Conservation (phyloP, 2,329 filamentous ascomycete species). For the Phyllosticta capitalensis region DNA sequence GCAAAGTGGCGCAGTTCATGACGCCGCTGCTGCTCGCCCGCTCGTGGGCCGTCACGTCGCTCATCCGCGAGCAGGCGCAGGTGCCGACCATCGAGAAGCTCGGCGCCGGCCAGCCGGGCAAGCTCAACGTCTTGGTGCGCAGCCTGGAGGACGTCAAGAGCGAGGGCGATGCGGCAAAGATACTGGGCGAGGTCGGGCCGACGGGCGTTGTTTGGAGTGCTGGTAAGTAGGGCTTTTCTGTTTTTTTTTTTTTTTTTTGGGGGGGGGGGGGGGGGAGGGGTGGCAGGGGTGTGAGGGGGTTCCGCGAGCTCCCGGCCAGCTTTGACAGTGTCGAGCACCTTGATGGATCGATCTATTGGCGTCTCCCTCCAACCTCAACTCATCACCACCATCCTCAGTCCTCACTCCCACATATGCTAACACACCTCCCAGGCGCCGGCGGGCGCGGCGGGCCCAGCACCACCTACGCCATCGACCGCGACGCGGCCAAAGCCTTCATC, state of each 20-base stretch:
- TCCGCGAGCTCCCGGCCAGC: too few relatives aligned
- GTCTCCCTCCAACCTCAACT: not conserved
- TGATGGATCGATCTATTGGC: not conserved
- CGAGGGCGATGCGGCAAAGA: conserved; percentile 49
- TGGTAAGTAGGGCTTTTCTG: conserved; percentile 35
- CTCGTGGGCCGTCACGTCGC: conserved; percentile 67
- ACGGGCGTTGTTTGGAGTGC: conserved; percentile 63
- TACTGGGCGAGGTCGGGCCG: conserved; percentile 52
- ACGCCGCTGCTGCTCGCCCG: conserved; percentile 67
- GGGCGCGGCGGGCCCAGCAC: conserved; percentile 43
- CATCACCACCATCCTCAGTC: not conserved
- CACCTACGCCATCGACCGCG: conserved; percentile 44
- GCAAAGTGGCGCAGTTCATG: conserved; percentile 64
- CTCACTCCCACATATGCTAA: not conserved
- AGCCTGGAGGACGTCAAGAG: conserved; percentile 63
- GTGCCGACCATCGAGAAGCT: conserved; percentile 53
- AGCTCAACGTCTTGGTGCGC: conserved; percentile 58
- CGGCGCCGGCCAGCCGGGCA: conserved; percentile 49
- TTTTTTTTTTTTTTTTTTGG: not conserved
- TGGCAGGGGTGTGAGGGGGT: too few relatives aligned
- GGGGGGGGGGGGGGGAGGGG: too few relatives aligned
- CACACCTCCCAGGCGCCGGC: conserved; percentile 37
- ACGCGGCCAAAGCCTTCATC: conserved; percentile 47
- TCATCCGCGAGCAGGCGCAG: conserved; percentile 67
- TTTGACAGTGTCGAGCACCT: not conserved